These are phyloP conservation scores for Phaeotremella fagi DNA, from an alignment of 768 basidiomycete genomes.

Conservation along the genomic window DNA sequence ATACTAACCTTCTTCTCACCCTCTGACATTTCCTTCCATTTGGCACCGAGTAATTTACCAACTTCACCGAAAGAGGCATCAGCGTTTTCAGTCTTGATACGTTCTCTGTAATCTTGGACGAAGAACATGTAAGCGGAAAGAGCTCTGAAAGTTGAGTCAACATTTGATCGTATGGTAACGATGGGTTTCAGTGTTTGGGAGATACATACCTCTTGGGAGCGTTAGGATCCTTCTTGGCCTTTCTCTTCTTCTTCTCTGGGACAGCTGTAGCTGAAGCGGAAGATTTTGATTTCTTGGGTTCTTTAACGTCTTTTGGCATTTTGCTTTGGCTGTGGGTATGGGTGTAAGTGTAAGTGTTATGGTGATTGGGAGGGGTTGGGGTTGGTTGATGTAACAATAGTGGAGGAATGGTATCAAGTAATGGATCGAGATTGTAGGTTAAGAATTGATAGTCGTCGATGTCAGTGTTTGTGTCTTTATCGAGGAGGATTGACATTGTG, in stretches of 20 bases:
- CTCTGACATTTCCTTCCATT: constrained; percentile 93
- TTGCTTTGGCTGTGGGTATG: not conserved
- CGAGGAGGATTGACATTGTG: too few relatives aligned
- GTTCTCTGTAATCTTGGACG: constrained; percentile 89
- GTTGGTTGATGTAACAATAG: too few relatives aligned
- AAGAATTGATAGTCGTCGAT: too few relatives aligned
- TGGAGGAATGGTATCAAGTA: too few relatives aligned
- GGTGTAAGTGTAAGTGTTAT: not conserved
- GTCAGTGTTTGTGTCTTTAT: too few relatives aligned
- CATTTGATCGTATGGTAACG: not conserved
- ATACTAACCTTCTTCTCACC: constrained; percentile 79
- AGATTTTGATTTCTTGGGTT: constrained; percentile 49
- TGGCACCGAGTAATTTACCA: constrained; percentile 88
- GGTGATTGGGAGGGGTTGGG: not conserved
- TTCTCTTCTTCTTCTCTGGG: constrained; percentile 30
- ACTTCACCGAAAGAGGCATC: constrained; percentile 87
- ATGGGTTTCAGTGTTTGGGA: not conserved
- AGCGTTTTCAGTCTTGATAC: constrained; percentile 93
- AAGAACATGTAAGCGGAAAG: constrained; percentile 99
- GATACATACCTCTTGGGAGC: constrained; percentile 62
- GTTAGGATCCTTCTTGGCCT: constrained; percentile 63
- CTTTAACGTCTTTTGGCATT: constrained; percentile 71
- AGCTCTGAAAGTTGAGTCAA: constrained; percentile 55
- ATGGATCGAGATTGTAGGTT: too few relatives aligned
- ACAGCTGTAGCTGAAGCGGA: constrained; percentile 20